Base-by-base conservation (phyloP, 345 rosid species). In the Ceriops tagal region DNA sequence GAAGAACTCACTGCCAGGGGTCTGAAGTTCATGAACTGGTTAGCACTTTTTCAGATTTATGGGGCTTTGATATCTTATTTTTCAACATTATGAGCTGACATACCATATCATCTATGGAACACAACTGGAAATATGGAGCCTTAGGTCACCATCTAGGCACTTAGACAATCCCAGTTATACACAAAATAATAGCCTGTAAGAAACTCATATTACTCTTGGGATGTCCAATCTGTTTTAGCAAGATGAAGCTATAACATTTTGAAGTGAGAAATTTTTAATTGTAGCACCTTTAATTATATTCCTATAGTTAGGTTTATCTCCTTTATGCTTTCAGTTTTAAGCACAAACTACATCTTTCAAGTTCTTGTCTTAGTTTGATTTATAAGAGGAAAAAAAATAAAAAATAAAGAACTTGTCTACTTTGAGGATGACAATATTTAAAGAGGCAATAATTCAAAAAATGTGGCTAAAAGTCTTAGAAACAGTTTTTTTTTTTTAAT, bases 1-100 rank as follows among this genome's bases (percentile, higher is more conserved):
- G 85, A 85, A 77, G 97, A 91, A 82, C 82, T 89, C 55, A 82
- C 87, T 62, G 88, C 85, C 39, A 83, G 98, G 78, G 98, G 97
- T 56, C 60, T 77, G 80, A 83, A 83, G 77, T 93, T 93, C 83
- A 60, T 91, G 64, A 87, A 86, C 80, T 91, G 98, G 98, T 91
- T 69, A 65, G 26, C 71, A 58, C 70, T 61, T 55, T 57, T 37
- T 34, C 27, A 20, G 59, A 26, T 55, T 16, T 21, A 46, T 56
- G 37, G 53, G 47, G 20, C 68, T 27, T 22, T 37, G 39, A 53
- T 53, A 21, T 49, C 58, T 5, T 58, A 9, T 53, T 21, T 49
- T 51, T 8, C 16, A 62, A 43, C 22, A 16, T 58, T 26, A 20
- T 24, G 31, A 34, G 30, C 16, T 22, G 28, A 2, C 6, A 32